Evolutionary conservation across 1,139 yeast species (phyloP), one percentile per base, ranked within the genome.

Genomic region (Suhomyces bribrorum): DNA sequence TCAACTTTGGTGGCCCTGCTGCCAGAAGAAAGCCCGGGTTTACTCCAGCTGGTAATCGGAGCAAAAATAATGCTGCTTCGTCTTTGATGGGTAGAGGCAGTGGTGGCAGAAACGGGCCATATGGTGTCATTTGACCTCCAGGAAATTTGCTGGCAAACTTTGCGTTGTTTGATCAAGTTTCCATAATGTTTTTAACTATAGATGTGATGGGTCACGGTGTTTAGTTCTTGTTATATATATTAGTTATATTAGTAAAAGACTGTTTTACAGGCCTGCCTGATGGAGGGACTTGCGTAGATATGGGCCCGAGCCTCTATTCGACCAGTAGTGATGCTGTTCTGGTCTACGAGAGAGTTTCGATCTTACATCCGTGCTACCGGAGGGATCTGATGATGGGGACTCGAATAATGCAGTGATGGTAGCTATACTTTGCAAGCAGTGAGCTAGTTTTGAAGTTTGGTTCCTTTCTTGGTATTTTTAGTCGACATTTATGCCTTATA

Each of bases 31-130:
- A 42, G n/a, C 43, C 40, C 5, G 47, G 47, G 2, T 45, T 45
- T 24, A 42, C 44, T 14, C 49, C 49, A 5, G 49, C 41, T n/a
- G 44, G 45, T 14, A 35, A n/a, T 36, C 31, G 36, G 49, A 20
- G 20, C 31, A 43, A 41, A 30, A 31, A 44, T 25, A 36, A 35
- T 8, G 34, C 45, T 7, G 50, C 52, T 5, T 40, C 48, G 5
- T 39, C 47, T 7, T 46, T 50, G 39, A 50, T 50, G 54, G 54
- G 54, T 3, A 43, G 54, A 34, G 46, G 47, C 8, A 26, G 31
- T 26, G 38, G 32, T 2, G 42, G 28, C 7, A 34, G 36, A 30
- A 29, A 36, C 17, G 44, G 46, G 7, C 38, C 40, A 8, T 50
- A 50, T 27, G 47, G 48, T 14, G 40, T 41, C 22, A 33, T 39